phyloP scores from a whole-genome alignment of 495 filamentous ascomycete genomes.

The Tuber umbilicatum region DNA sequence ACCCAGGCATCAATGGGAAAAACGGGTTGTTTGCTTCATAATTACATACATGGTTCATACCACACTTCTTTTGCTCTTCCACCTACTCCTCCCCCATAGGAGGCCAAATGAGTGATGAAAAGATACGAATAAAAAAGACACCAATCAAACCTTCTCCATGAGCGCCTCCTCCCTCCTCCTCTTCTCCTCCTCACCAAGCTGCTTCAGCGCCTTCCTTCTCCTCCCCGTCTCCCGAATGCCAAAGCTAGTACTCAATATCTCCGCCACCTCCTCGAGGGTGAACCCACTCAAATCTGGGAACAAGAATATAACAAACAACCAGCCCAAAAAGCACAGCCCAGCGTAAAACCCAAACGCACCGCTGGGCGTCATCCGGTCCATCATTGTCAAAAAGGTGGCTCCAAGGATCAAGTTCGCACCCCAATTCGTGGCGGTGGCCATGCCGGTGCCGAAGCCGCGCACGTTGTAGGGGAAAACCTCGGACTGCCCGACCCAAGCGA shows the following conservation, averaged over 20 bases:
- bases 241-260: conserved; percentile 50
- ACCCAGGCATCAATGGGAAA: neutral
- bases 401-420: conserved; percentile 79
- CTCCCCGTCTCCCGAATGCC: conserved; percentile 19
- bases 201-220: conserved; percentile 18
- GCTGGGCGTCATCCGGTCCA: conserved; percentile 64
- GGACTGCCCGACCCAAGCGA: conserved; percentile 80
- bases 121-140: neutral
- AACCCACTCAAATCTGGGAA: conserved; percentile 82
- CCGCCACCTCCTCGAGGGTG: conserved; percentile 72
- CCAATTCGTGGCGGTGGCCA: conserved; percentile 86
- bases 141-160: conserved; percentile 24
- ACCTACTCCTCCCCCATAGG: neutral
- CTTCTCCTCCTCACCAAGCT: conserved; percentile 24
- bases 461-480: conserved; percentile 83
- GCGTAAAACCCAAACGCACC: conserved; percentile 77
- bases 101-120: neutral
- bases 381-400: conserved; percentile 77
- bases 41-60: neutral
- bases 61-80: neutral
- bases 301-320: conserved; percentile 59
- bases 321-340: conserved; percentile 59
- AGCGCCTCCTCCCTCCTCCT: conserved; percentile 21
- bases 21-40: neutral
- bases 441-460: conserved; percentile 67